These are phyloP conservation scores for Prunus kanzakura DNA, from an alignment of 306 rosid species.

Conservation along the genomic window DNA sequence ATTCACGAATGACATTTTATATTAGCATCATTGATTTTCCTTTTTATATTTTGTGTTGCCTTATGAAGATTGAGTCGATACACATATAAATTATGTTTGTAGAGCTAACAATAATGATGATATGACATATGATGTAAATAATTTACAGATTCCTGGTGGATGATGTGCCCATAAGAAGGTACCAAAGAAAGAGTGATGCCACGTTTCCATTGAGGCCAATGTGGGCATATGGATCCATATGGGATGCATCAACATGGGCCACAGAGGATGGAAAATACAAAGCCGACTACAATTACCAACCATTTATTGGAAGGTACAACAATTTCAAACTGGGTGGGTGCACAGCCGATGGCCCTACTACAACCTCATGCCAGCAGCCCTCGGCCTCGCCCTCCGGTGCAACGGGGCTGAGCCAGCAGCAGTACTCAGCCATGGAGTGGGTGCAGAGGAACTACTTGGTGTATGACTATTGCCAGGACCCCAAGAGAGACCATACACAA, in stretches of 20 bases:
- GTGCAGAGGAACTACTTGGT: constrained; percentile 66
- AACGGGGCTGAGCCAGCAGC: constrained; percentile 47
- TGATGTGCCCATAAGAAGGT: constrained; percentile 80
- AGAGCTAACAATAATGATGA: background rate
- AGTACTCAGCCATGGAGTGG: constrained; percentile 60
- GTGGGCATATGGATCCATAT: constrained; percentile 84
- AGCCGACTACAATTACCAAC: constrained; percentile 76
- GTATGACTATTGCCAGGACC: constrained; percentile 74
- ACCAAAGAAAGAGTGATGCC: constrained; percentile 61
- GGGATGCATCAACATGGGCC: constrained; percentile 98
- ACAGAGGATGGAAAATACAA: constrained; percentile 88
- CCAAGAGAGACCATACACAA: constrained; percentile 63
- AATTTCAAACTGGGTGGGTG: constrained; percentile 66
- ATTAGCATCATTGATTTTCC: background rate
- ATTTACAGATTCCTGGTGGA: constrained; percentile 73
- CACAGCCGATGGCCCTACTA: constrained; percentile 15
- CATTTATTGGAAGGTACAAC: constrained; percentile 65
- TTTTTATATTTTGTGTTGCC: background rate
- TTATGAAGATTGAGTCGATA: background rate
- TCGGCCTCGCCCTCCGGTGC: constrained; percentile 34
- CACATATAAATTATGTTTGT: background rate
- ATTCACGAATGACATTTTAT: background rate
- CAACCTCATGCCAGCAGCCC: constrained; percentile 44
- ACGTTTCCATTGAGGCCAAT: constrained; percentile 76
- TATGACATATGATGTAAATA: background rate